Conservation (phyloP, 495 filamentous ascomycete species). For the Delitschia confertaspora region DNA sequence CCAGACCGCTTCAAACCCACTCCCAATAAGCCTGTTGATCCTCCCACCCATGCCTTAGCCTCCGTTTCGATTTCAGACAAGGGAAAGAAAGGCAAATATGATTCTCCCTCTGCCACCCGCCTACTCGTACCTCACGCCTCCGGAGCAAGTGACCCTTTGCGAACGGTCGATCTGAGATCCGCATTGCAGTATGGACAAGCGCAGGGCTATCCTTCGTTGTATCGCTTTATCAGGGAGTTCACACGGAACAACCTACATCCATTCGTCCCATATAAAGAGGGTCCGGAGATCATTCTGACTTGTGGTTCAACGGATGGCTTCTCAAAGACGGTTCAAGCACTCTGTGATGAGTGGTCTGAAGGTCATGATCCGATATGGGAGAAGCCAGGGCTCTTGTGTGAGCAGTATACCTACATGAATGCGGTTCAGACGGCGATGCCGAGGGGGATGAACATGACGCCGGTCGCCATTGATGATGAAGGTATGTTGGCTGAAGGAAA, state of each 20-base stretch:
- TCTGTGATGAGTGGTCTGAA: slow-evolving; percentile 64
- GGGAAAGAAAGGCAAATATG: slow-evolving; percentile 19
- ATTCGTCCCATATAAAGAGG: slow-evolving; percentile 65
- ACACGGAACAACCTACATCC: slow-evolving; percentile 67
- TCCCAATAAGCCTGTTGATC: slow-evolving; percentile 46
- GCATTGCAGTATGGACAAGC: slow-evolving; percentile 81
- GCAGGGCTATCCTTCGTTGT: slow-evolving; percentile 66
- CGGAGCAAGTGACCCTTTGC: slow-evolving; percentile 42
- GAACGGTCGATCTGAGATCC: slow-evolving; percentile 68
- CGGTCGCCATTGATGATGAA: slow-evolving; percentile 64
- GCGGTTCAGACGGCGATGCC: slow-evolving; percentile 58
- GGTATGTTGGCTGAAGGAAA: slow-evolving; percentile 62
- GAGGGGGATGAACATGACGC: slow-evolving; percentile 58
- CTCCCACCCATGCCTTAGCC: slow-evolving; percentile 28
- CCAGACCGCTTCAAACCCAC: slow-evolving; percentile 65
- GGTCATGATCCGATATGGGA: slow-evolving; percentile 56
- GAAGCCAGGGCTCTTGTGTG: slow-evolving; percentile 62
- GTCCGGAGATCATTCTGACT: slow-evolving; percentile 67
- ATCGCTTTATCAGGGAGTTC: slow-evolving; percentile 68
- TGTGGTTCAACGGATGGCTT: slow-evolving; percentile 81
- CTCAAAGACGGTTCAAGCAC: slow-evolving; percentile 60
- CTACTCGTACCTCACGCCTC: slow-evolving; percentile 63
- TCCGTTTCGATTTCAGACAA: slow-evolving; percentile 28
- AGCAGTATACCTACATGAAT: slow-evolving; percentile 71
- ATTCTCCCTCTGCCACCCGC: slow-evolving; percentile 37